Evolutionary conservation across 352 stramenopile genomes (phyloP).

Genomic region (Pythium dissimile): DNA sequence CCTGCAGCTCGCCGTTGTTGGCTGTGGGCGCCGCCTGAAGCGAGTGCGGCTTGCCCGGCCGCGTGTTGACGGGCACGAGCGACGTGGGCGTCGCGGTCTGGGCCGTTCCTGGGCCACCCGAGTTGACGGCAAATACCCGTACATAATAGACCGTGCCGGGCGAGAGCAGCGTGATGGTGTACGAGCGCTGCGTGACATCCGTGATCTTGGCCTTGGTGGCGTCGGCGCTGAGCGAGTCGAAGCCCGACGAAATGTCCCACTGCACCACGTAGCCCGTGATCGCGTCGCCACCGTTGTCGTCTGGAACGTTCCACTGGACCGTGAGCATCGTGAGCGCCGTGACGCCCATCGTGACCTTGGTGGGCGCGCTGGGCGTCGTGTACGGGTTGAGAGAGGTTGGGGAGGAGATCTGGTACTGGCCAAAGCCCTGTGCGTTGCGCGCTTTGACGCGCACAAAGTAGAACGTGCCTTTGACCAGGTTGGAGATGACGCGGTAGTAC

Average conservation of each 20-base stretch:
- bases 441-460: constrained; percentile 79
- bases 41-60: constrained; percentile 64
- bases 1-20: constrained; percentile 32
- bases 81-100: constrained; percentile 52
- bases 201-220: constrained; percentile 57
- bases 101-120: constrained; percentile 43
- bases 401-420: constrained; percentile 82
- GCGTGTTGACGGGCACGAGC: constrained; percentile 47
- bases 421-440: constrained; percentile 66
- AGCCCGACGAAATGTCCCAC: constrained; percentile 89
- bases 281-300: constrained; percentile 86
- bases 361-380: constrained; percentile 85
- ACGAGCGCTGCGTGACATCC: constrained; percentile 61
- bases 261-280: constrained; percentile 90
- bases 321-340: constrained; percentile 91
- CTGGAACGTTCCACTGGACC: constrained; percentile 78
- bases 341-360: constrained; percentile 67
- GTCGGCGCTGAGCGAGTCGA: constrained; percentile 75
- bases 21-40: constrained; percentile 32
- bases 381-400: constrained; percentile 90
- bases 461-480: constrained; percentile 53
- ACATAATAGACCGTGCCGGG: constrained; percentile 86
- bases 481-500: constrained; percentile 53
- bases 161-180: constrained; percentile 80
- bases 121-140: constrained; percentile 82